Evolutionary conservation across 306 rosid genomes (phyloP), one percentile per base, ranked within the genome.

Genomic region (Styphnolobium japonicum): DNA sequence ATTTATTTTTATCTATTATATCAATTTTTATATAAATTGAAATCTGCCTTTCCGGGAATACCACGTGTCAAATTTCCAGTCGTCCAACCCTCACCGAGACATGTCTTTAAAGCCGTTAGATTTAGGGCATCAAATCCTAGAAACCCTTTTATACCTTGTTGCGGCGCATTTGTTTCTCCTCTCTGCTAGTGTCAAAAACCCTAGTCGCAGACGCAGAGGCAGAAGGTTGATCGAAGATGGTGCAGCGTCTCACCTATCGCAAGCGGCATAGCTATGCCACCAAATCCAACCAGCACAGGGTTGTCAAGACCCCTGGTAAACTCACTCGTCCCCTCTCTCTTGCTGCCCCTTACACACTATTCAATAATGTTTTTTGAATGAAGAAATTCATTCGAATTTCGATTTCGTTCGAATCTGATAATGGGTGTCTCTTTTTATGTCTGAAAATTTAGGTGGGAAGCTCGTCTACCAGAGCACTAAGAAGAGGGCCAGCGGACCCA

Each of bases 401-500:
- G 67, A 14, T 71, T 9, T 27, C 7, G 7, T 12, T 22, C 2
- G 21, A 5, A 67, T 87, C 67, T 62, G n/a, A n/a, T n/a, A 2
- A 39, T 21, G 10, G 1, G 27, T 55, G 21, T 58, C 19, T 3
- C 15, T 6, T 74, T 57, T 42, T 2, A 22, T 66, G 42, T 27
- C 71, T 43, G 34, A 10, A 45, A 39, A 61, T 74, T 91, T 51
- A 90, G 94, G 94, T 40, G 95, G 95, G 14, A 90, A 84, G 77
- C 95, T 91, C 7, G 88, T 91, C 70, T 91, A 91, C 36, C 96
- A 91, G 86, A 89, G 39, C 55, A 87, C 92, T 1, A 91, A 91
- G 89, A 91, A 91, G 89, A 91, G 96, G 67, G 93, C 96, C 0
- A 91, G 90, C 40, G 96, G 93, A 0, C 93, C 93, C 45, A 91